Conservation (phyloP, 768 basidiomycete species). For the Termitomyces sp. region DNA sequence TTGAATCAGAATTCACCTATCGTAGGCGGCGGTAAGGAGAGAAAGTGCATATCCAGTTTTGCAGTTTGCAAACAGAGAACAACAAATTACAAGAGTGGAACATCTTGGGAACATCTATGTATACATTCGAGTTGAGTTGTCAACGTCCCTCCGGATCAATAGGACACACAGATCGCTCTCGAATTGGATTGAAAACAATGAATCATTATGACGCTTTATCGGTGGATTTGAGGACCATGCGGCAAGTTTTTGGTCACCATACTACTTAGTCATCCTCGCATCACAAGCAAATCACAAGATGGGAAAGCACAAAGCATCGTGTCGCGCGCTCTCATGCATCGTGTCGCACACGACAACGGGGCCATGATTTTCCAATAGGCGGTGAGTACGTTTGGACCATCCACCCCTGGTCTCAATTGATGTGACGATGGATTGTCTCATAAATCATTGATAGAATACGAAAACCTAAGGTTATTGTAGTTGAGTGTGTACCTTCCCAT, state of each 20-base stretch:
- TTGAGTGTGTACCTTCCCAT: no score
- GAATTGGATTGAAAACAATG: neutral
- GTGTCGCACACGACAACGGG: neutral
- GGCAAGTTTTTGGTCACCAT: neutral
- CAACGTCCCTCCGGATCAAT: neutral
- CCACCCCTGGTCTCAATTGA: no score
- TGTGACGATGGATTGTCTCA: no score
- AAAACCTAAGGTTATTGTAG: no score
- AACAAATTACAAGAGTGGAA: neutral
- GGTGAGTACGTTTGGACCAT: neutral
- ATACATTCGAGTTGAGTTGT: neutral
- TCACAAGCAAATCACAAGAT: neutral
- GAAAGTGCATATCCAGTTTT: no score
- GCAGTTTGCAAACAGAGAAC: neutral
- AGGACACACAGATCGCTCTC: neutral
- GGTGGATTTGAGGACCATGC: neutral
- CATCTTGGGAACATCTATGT: no score
- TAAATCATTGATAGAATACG: no score
- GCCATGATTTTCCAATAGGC: no score
- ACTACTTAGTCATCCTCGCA: neutral
- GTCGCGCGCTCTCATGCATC: neutral
- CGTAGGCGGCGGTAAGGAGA: neutral
- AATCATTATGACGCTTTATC: neutral
- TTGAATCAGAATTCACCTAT: neutral
- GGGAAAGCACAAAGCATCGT: neutral